phyloP scores from a whole-genome alignment of 2,329 filamentous ascomycete genomes.

The Aspergillus candidus region DNA sequence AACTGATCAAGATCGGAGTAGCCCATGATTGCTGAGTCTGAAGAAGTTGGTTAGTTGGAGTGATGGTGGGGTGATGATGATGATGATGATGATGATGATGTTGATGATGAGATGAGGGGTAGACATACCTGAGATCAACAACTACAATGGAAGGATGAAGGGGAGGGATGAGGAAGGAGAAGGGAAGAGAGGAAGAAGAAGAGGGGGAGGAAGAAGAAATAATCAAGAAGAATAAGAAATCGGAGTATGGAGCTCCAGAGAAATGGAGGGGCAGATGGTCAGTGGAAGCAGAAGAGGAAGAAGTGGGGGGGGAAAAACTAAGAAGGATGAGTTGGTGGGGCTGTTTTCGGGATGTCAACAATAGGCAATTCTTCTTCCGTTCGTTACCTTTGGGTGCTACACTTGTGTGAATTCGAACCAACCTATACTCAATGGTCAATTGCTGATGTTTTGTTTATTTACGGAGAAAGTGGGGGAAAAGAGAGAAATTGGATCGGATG shows the following conservation, averaged over 20 bases:
- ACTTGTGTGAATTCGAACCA: too few relatives aligned
- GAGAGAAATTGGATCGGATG: too few relatives aligned
- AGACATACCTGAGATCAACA: constrained; percentile 12
- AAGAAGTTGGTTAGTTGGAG: constrained; percentile 9
- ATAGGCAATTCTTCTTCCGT: too few relatives aligned
- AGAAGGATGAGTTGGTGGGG: constrained; percentile 9
- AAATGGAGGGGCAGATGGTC: constrained; percentile 9
- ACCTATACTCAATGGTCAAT: too few relatives aligned
- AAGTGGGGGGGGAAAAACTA: constrained; percentile 6
- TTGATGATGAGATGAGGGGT: constrained; percentile 1
- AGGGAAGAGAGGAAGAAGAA: constrained; percentile 14
- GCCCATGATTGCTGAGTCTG: constrained; percentile 60
- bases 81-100: constrained; percentile 4
- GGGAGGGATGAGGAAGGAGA: constrained; percentile 12
- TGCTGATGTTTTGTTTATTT: too few relatives aligned
- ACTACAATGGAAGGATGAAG: constrained; percentile 14
- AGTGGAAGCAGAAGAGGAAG: constrained; percentile 3
- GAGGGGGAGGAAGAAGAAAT: constrained; percentile 6
- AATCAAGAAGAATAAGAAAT: constrained; percentile 8
- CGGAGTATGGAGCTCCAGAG: constrained; percentile 7
- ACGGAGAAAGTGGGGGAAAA: too few relatives aligned
- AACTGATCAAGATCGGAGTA: constrained; percentile 82
- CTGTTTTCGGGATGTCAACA: background rate
- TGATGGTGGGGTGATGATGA: constrained; percentile 8
- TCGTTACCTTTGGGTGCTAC: too few relatives aligned